Evolutionary conservation across 176 grass and related monocot genomes (phyloP).

Genomic region (Avena eriantha): DNA sequence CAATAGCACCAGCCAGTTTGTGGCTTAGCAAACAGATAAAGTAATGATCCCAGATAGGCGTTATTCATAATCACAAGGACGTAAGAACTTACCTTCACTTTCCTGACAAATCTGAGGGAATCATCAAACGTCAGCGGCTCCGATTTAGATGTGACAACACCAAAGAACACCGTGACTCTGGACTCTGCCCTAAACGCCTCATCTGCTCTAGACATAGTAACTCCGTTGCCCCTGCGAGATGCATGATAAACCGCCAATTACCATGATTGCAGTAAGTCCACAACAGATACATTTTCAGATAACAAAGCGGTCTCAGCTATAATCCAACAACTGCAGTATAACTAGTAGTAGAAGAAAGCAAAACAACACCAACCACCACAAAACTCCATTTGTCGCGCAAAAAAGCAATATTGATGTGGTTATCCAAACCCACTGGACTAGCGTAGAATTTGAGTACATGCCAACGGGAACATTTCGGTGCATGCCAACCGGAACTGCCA

Average conservation of each 20-base stretch:
- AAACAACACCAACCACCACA: slow-evolving; percentile 13
- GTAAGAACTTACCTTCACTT: slow-evolving; percentile 65
- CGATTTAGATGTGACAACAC: slow-evolving; percentile 51
- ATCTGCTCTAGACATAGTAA: slow-evolving; percentile 54
- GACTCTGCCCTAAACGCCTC: slow-evolving; percentile 42
- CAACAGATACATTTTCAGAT: background rate
- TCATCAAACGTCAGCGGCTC: slow-evolving; percentile 76
- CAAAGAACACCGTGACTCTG: slow-evolving; percentile 57
- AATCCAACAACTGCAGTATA: background rate
- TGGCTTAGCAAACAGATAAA: background rate
- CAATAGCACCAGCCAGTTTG: background rate
- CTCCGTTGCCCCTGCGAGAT: background rate
- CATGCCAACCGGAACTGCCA: slow-evolving; percentile 35
- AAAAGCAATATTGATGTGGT: slow-evolving; percentile 13
- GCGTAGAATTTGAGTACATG: slow-evolving; percentile 22
- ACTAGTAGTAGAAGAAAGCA: background rate
- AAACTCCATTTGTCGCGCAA: background rate
- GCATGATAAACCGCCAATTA: background rate
- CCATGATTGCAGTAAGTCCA: background rate
- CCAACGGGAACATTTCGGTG: slow-evolving; percentile 32
- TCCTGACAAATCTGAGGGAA: slow-evolving; percentile 77
- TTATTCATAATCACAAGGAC: background rate
- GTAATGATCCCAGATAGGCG: background rate
- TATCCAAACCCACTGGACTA: slow-evolving; percentile 28
- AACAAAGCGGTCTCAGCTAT: slow-evolving; percentile 32